phyloP scores from a whole-genome alignment of 805 yeast species.

The Saccharomycopsis babjevae region DNA sequence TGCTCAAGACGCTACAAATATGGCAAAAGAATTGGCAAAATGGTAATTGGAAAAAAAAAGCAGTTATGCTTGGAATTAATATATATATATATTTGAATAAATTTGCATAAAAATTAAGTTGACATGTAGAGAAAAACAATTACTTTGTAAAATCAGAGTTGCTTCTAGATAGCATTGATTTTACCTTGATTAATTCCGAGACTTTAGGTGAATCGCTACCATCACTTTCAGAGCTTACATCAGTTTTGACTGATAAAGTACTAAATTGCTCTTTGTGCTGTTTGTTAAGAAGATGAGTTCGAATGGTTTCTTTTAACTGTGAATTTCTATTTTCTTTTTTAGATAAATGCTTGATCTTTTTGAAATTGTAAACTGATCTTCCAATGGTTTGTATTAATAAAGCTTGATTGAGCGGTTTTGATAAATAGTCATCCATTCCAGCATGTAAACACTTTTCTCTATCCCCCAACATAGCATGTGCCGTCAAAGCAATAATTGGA shows the following conservation, averaged over 20 bases:
- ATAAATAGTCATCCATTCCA: constrained; percentile 86
- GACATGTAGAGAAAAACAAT: background rate
- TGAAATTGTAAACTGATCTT: constrained; percentile 60
- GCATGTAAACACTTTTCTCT: constrained; percentile 78
- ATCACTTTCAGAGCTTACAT: background rate
- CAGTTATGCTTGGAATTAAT: background rate
- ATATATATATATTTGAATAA: background rate
- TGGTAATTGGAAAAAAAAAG: constrained; percentile 6
- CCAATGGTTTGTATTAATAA: constrained; percentile 75
- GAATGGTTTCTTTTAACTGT: background rate
- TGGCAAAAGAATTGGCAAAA: constrained; percentile 40
- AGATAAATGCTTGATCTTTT: constrained; percentile 14
- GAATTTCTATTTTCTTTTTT: background rate
- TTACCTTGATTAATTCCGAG: constrained; percentile 13
- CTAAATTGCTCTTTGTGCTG: background rate
- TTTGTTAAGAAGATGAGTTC: background rate
- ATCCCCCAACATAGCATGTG: constrained; percentile 92
- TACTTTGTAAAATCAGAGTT: background rate
- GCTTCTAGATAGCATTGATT: background rate
- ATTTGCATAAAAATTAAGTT: background rate
- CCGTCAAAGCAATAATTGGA: constrained; percentile 84
- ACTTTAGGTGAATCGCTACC: constrained; percentile 12
- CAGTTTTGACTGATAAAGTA: background rate
- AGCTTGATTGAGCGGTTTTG: constrained; percentile 80
- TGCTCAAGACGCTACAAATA: constrained; percentile 57